phyloP scores from a whole-genome alignment of 148 eudicot genomes.

The Rhododendron molle region DNA sequence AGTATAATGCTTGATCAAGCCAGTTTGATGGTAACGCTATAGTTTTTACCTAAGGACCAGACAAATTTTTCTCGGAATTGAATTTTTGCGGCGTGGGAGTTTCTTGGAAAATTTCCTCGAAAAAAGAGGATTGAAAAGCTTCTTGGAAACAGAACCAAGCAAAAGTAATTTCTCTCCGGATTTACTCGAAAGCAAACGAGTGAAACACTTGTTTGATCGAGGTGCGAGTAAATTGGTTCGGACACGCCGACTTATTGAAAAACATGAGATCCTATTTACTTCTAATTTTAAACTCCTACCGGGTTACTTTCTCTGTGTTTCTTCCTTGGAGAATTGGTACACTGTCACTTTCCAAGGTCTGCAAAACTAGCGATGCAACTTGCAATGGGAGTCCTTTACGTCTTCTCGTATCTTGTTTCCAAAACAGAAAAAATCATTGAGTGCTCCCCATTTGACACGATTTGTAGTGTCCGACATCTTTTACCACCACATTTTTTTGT shows the following conservation, averaged over 20 bases:
- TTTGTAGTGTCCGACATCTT: too few relatives aligned
- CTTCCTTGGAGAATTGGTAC: neutral
- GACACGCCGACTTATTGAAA: neutral
- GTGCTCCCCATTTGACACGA: neutral
- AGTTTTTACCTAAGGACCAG: neutral
- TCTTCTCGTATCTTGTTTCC: neutral
- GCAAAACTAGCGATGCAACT: neutral
- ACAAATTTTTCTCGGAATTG: neutral
- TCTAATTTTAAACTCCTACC: neutral
- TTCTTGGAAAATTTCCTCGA: neutral
- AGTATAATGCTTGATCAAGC: neutral
- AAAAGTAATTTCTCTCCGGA: neutral
- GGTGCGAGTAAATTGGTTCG: neutral
- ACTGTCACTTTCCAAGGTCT: neutral
- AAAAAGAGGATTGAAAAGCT: constrained; percentile 3
- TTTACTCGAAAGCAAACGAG: neutral
- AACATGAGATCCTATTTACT: neutral
- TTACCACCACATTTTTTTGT: too few relatives aligned
- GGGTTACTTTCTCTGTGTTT: neutral
- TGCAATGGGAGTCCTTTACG: neutral
- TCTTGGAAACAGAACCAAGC: neutral
- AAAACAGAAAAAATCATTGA: neutral
- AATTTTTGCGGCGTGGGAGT: neutral
- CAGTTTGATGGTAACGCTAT: neutral
- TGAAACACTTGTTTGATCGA: neutral